Evolutionary conservation across 1,284 basidiomycete genomes (phyloP).

Genomic region (Leccinum pallidistipes): DNA sequence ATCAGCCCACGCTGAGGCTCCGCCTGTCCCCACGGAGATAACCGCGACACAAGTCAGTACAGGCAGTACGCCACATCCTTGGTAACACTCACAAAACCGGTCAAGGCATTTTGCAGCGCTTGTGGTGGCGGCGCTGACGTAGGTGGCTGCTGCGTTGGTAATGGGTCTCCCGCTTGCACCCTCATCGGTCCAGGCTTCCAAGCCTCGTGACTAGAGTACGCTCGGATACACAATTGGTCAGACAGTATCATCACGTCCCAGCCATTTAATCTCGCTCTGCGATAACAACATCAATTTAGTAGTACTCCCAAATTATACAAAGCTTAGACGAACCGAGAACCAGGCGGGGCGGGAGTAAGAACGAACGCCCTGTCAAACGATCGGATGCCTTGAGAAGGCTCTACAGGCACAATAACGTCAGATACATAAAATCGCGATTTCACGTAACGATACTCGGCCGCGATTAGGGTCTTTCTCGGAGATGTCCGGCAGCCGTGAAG

Average conservation of each 20-base stretch:
- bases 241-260: constrained; percentile 93
- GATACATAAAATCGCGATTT: constrained; percentile 19
- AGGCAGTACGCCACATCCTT: not conserved
- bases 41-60: constrained; percentile 6
- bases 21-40: constrained; percentile 42
- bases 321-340: constrained; percentile 67
- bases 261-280: constrained; percentile 75
- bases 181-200: constrained; percentile 74
- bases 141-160: constrained; percentile 22
- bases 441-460: constrained; percentile 2
- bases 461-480: constrained; percentile 11
- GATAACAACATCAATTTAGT: constrained; percentile 4
- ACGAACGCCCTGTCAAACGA: constrained; percentile 95
- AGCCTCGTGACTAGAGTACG: constrained; percentile 79
- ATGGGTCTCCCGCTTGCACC: constrained; percentile 51
- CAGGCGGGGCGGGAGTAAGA: constrained; percentile 76
- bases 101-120: constrained; percentile 49
- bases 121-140: constrained; percentile 30
- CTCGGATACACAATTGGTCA: constrained; percentile 83
- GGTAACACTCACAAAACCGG: constrained; percentile 51
- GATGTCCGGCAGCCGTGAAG: constrained; percentile 11
- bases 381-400: constrained; percentile 65
- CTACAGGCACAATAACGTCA: constrained; percentile 36
- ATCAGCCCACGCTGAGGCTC: constrained; percentile 69
- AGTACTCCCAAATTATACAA: not conserved